Evolutionary conservation across 2,329 filamentous ascomycete genomes (phyloP).

Genomic region (Alternaria infectoria): DNA sequence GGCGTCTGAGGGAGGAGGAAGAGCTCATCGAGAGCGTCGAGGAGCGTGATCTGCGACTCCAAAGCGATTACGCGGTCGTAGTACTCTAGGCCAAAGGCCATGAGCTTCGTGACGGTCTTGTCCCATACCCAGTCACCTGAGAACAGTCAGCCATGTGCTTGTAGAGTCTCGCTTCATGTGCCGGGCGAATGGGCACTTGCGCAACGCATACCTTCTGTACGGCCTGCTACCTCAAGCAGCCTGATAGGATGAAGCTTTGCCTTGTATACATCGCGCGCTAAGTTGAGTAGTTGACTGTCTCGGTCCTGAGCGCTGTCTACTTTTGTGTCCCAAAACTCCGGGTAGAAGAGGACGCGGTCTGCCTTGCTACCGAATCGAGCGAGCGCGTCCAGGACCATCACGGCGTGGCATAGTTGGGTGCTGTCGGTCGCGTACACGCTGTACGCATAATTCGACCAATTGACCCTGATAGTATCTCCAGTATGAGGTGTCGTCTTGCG

Average conservation of each 20-base stretch:
- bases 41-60: constrained; percentile 69
- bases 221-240: constrained; percentile 46
- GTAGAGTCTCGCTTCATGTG: constrained; percentile 6
- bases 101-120: constrained; percentile 70
- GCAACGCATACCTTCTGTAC: constrained; percentile 38
- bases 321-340: constrained; percentile 47
- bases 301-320: constrained; percentile 38
- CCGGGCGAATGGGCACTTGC: constrained; percentile 10
- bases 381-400: constrained; percentile 55
- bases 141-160: constrained; percentile 22
- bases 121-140: constrained; percentile 60
- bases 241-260: constrained; percentile 58
- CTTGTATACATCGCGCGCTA: constrained; percentile 58
- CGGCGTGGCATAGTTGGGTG: constrained; percentile 52
- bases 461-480: constrained; percentile 26
- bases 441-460: constrained; percentile 52
- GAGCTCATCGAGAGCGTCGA: constrained; percentile 71
- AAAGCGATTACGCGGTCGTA: constrained; percentile 65
- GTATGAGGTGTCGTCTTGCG: constrained; percentile 8
- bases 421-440: constrained; percentile 53
- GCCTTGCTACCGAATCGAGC: constrained; percentile 52
- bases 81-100: constrained; percentile 70
- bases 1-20: constrained; percentile 68
- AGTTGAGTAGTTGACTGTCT: constrained; percentile 55
- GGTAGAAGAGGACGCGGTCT: constrained; percentile 55